Evolutionary conservation across 495 filamentous ascomycete species (phyloP), one percentile per base, ranked within the genome.

Genomic region (Staphylotrichum tortipilum): DNA sequence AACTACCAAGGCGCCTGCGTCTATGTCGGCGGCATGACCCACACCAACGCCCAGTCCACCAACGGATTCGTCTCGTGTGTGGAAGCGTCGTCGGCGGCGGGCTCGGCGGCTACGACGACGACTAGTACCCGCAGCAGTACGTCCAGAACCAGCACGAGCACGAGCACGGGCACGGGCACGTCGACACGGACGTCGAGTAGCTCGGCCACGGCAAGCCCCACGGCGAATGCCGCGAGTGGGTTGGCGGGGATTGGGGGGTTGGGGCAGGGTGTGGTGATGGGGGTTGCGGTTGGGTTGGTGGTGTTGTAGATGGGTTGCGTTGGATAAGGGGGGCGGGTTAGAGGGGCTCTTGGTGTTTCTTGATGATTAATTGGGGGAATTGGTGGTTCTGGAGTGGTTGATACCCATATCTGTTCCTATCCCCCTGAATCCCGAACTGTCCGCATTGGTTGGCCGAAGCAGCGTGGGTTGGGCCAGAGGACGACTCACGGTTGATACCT

Each of bases 11-110:
- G 44, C 23, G 18, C 15, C 0, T 60, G 57, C 47, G 47, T 38
- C 29, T 65, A 56, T 38, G 55, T 58, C 24, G 54, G 55, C 37
- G 37, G 55, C 46, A 65, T 65, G 55, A 65, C 62, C 22, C 62
- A 65, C 46, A 58, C 59, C 7, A 55, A 37, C 10, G 59, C 62
- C 12, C 19, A 19, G 28, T 50, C 42, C 3, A 36, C 24, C 23
- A 50, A 54, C 29, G 45, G 47, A 2, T 65, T 65, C 40, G 42
- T 54, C 33, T 9, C 33, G 19, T 63, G 60, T 30, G 3, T 5
- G 1, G 50, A 41, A 29, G 12, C 2, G 6, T n/a, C 38, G 18
- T 7, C 38, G 18, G 22, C 12, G 3, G 41, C 7, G 8, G 15
- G 12, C 15, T 3, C 18, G 11, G 11, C 6, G 10, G n/a, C 22